phyloP scores from a whole-genome alignment of 2,329 filamentous ascomycete species.

The Metarhizium robertsii region DNA sequence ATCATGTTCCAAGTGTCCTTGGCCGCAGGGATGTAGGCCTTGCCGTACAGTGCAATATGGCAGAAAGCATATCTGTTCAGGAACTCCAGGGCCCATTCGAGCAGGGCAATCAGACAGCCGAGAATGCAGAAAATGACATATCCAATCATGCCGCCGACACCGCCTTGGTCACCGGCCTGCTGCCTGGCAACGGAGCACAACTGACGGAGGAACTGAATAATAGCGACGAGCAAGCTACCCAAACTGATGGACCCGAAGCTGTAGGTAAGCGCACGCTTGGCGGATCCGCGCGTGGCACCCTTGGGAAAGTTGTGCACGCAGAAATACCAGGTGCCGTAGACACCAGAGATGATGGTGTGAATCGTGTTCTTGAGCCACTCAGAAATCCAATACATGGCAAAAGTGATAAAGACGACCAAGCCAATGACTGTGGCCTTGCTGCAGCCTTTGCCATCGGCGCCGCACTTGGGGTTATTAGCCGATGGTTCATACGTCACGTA shows the following conservation, averaged over 20 bases:
- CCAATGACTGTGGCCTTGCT: conserved; percentile 72
- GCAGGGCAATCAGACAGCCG: conserved; percentile 62
- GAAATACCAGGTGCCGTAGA: conserved; percentile 94
- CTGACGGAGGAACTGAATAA: conserved; percentile 79
- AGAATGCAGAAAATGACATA: conserved; percentile 63
- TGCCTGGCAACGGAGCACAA: conserved; percentile 65
- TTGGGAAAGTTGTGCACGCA: conserved; percentile 60
- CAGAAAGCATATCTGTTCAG: conserved; percentile 89
- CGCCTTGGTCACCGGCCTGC: conserved; percentile 57
- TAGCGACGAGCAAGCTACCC: conserved; percentile 75
- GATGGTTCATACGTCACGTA: conserved; percentile 75
- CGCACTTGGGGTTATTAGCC: conserved; percentile 40
- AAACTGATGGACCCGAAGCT: conserved; percentile 87
- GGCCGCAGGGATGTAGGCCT: conserved; percentile 74
- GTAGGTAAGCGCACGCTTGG: conserved; percentile 75
- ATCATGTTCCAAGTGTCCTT: conserved; percentile 91
- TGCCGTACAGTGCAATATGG: conserved; percentile 88
- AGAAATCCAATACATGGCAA: conserved; percentile 88
- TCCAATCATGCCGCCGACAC: conserved; percentile 60
- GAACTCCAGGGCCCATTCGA: conserved; percentile 76
- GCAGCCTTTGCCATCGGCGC: conserved; percentile 48
- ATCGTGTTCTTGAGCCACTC: conserved; percentile 93
- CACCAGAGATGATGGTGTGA: conserved; percentile 76
- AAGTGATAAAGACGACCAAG: conserved; percentile 76
- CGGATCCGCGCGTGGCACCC: conserved; percentile 72